Evolutionary conservation across 2,329 filamentous ascomycete genomes (phyloP).

Genomic region (Fusarium drepaniforme): DNA sequence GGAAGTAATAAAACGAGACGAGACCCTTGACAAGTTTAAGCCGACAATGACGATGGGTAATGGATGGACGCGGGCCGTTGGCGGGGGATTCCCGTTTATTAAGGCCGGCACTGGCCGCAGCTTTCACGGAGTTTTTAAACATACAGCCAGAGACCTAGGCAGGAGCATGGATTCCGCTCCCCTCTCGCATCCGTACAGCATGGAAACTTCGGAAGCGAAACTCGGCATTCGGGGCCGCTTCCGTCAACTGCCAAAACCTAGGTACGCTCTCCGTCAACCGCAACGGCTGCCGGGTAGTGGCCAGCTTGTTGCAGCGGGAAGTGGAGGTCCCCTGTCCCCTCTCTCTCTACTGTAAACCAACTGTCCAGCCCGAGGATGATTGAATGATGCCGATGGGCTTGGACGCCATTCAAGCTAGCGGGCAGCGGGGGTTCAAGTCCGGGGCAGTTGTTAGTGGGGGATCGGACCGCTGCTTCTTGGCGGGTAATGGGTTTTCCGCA

Average conservation of each 20-base stretch:
- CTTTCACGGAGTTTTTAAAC: constrained; percentile 1
- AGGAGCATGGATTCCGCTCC: constrained; percentile 2
- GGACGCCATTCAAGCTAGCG: constrained; percentile 12
- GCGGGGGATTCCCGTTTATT: constrained; percentile 40
- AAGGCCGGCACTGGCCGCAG: constrained; percentile 38
- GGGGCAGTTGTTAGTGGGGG: constrained; percentile 15
- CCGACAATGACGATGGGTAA: constrained; percentile 27
- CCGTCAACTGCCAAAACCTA: constrained; percentile 1
- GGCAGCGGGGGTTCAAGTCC: constrained; percentile 41
- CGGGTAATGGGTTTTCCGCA: constrained; percentile 46
- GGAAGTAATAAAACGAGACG: not conserved
- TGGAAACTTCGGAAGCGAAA: constrained; percentile 37
- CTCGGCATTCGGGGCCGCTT: constrained; percentile 39
- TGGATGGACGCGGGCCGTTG: constrained; percentile 32
- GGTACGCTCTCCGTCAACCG: not conserved
- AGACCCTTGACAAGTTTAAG: constrained; percentile 14
- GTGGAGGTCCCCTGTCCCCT: not conserved
- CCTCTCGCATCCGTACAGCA: constrained; percentile 17
- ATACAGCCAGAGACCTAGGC: not conserved
- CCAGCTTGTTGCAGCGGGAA: constrained; percentile 10
- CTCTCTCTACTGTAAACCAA: not conserved
- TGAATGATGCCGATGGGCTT: not conserved
- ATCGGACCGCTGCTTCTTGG: constrained; percentile 23
- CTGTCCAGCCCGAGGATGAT: constrained; percentile 28
- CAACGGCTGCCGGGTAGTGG: constrained; percentile 27